Evolutionary conservation across 345 rosid species (phyloP).

Genomic region (Rhizophora mangle): DNA sequence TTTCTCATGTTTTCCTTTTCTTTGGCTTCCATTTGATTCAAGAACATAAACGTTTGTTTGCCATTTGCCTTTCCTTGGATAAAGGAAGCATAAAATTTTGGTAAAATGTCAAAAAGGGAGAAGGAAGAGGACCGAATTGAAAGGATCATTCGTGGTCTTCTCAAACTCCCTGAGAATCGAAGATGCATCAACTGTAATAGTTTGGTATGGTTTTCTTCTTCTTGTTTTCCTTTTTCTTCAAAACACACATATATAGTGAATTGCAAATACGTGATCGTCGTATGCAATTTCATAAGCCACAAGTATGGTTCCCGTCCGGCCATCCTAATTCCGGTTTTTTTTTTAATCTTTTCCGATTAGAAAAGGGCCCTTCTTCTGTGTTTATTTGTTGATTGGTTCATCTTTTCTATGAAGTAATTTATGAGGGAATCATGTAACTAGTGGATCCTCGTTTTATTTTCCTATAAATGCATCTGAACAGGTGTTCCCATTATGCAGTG

Average conservation of each 20-base stretch:
- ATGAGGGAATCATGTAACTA: too few species aligned
- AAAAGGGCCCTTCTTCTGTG: too few species aligned
- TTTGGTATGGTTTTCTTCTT: conserved; percentile 40
- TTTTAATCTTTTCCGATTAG: too few species aligned
- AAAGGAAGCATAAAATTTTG: conserved; percentile 1
- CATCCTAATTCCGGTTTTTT: too few species aligned
- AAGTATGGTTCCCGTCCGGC: too few species aligned
- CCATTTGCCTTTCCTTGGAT: neutral
- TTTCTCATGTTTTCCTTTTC: neutral
- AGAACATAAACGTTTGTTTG: neutral
- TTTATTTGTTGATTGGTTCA: too few species aligned
- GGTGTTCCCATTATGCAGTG: too few species aligned
- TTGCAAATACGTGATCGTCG: neutral
- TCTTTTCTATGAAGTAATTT: too few species aligned
- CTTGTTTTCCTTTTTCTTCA: neutral
- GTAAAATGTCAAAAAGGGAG: conserved; percentile 45
- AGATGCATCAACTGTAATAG: conserved; percentile 82
- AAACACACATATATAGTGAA: neutral
- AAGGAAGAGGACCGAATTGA: conserved; percentile 75
- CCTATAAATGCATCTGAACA: too few species aligned
- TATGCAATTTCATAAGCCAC: too few species aligned
- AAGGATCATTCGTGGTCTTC: conserved; percentile 59
- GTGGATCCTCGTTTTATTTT: too few species aligned
- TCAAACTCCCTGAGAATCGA: conserved; percentile 73
- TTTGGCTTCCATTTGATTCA: neutral